Evolutionary conservation across 768 basidiomycete species (phyloP).

Genomic region (Austroboletus festivus): DNA sequence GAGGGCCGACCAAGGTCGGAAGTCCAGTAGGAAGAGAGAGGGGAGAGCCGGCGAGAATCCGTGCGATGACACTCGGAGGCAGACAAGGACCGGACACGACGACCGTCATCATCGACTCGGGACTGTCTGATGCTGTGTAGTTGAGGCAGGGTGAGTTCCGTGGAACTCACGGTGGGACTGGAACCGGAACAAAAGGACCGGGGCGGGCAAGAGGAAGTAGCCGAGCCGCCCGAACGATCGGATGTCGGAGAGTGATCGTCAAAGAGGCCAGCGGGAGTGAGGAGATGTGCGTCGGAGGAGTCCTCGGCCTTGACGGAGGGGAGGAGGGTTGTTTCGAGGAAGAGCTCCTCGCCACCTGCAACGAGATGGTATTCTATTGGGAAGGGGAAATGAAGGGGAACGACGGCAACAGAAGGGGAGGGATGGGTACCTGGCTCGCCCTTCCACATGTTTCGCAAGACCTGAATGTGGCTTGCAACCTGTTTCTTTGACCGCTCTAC

Average conservation of each 20-base stretch:
- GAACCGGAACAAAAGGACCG: slow-evolving; percentile 25
- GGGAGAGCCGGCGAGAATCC: slow-evolving; percentile 34
- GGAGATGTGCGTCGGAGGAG: slow-evolving; percentile 37
- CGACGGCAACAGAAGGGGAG: background rate
- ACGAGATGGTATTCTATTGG: slow-evolving; percentile 79
- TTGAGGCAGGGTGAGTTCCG: slow-evolving; percentile 27
- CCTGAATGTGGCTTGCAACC: slow-evolving; percentile 87
- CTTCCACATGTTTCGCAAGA: slow-evolving; percentile 85
- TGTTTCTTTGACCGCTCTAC: slow-evolving; percentile 81
- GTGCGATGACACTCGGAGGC: slow-evolving; percentile 26
- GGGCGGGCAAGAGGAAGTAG: slow-evolving; percentile 24
- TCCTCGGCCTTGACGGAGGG: slow-evolving; percentile 57
- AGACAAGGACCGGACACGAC: slow-evolving; percentile 32
- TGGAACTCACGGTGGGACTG: slow-evolving; percentile 21
- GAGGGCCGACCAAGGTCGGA: slow-evolving; percentile 24
- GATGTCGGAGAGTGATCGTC: slow-evolving; percentile 33
- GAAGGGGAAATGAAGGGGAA: slow-evolving; percentile 9
- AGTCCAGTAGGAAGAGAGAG: slow-evolving; percentile 30
- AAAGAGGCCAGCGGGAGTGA: slow-evolving; percentile 38
- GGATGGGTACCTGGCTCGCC: slow-evolving; percentile 60
- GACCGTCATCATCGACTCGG: slow-evolving; percentile 26
- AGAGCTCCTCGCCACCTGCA: slow-evolving; percentile 75
- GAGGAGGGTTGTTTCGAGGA: slow-evolving; percentile 47
- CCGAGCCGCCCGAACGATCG: slow-evolving; percentile 31
- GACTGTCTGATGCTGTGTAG: slow-evolving; percentile 18